Evolutionary conservation across 179 eudicot genomes (phyloP).

Genomic region (Nepenthes alata): DNA sequence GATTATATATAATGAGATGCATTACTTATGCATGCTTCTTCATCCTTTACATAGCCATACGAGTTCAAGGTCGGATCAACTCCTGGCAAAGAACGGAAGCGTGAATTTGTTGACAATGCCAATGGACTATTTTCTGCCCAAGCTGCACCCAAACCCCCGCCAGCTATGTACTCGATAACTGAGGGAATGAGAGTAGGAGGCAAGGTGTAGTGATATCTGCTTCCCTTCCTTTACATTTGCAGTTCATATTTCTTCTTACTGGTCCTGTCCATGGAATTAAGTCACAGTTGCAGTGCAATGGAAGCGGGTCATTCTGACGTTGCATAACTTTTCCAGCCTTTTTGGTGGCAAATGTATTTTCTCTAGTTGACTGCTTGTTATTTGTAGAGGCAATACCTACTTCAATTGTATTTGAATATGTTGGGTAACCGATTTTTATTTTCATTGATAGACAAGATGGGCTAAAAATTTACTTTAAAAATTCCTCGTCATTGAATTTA

Average conservation of each 20-base stretch:
- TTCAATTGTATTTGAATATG: too few species aligned
- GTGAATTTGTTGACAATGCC: conserved; percentile 81
- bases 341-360: too few species aligned
- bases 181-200: conserved; percentile 98
- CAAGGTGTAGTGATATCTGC: conserved; percentile 32
- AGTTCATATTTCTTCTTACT: neutral
- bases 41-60: conserved; percentile 49
- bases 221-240: neutral
- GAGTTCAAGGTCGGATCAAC: conserved; percentile 81
- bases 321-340: too few species aligned
- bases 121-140: conserved; percentile 96
- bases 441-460: too few species aligned
- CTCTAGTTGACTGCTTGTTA: too few species aligned
- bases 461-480: too few species aligned
- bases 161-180: conserved; percentile 69
- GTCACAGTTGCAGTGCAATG: too few species aligned
- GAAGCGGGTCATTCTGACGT: too few species aligned
- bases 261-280: neutral
- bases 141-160: conserved; percentile 97
- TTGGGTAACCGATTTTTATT: too few species aligned
- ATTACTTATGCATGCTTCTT: conserved; percentile 7
- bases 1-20: conserved; percentile 2
- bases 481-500: too few species aligned
- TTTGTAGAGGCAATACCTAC: too few species aligned
- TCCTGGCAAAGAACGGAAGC: conserved; percentile 92